A percentile compares a stretch with the other conserved stretches of the same genome.
phyloP scores from a whole-genome alignment of 129 eudicot species.

The Artemisia argyi region DNA sequence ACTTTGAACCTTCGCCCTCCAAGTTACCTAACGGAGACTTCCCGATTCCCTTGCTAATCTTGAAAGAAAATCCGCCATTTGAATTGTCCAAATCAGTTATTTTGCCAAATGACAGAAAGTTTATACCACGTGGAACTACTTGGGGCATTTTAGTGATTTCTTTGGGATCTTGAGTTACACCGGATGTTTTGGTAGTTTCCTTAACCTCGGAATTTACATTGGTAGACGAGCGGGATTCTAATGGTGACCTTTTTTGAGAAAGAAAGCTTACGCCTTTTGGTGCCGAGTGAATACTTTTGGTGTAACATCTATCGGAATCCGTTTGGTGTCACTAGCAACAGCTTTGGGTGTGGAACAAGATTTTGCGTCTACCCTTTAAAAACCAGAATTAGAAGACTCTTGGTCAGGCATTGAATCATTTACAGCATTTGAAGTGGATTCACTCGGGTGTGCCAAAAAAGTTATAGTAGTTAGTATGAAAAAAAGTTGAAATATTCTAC shows the following conservation, averaged over 20 bases:
- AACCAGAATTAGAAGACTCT: constrained; percentile 27
- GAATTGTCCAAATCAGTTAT: constrained; percentile 26
- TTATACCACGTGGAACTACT: constrained; percentile 53
- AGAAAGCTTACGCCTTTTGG: constrained; percentile 63
- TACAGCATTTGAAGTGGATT: constrained; percentile 21
- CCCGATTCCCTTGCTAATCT: constrained; percentile 20
- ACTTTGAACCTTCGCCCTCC: constrained; percentile 21
- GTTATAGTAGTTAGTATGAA: background rate
- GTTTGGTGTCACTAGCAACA: constrained; percentile 24
- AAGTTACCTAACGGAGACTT: constrained; percentile 33
- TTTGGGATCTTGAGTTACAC: too few relatives aligned
- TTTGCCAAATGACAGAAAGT: constrained; percentile 57
- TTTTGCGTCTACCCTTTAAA: constrained; percentile 32
- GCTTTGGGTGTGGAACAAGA: constrained; percentile 18
- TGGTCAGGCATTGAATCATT: constrained; percentile 30
- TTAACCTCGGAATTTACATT: constrained; percentile 31
- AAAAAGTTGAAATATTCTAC: background rate
- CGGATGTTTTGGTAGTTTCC: constrained; percentile 17
- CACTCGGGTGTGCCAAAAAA: constrained; percentile 38
- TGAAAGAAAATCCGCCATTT: constrained; percentile 18
- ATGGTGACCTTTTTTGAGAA: constrained; percentile 30
- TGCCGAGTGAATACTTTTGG: constrained; percentile 35
- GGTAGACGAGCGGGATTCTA: constrained; percentile 24
- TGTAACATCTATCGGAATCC: constrained; percentile 7
- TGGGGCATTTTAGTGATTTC: too few relatives aligned